These are phyloP conservation scores for Lagerstroemia speciosa DNA, from an alignment of 345 rosid genomes.

Conservation along the genomic window DNA sequence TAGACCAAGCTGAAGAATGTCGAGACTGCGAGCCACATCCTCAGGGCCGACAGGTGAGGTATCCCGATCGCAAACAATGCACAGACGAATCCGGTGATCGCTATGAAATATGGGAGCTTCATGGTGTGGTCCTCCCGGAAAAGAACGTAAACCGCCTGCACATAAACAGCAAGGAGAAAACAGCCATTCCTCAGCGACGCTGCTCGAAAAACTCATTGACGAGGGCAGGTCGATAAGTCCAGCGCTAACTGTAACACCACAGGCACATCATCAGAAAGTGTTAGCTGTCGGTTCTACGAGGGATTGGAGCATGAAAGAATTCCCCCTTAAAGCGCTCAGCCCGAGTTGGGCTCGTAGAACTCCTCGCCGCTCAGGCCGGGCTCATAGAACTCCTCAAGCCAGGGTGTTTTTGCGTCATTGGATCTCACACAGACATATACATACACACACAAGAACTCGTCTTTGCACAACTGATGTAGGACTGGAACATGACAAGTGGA, in stretches of 20 bases:
- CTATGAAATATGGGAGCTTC: slow-evolving; percentile 55
- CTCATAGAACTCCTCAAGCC: no score
- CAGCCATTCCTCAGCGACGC: background rate
- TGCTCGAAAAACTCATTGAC: background rate
- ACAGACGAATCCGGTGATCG: slow-evolving; percentile 42
- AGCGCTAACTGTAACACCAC: no score
- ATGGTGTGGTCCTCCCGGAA: slow-evolving; percentile 30
- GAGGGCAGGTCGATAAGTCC: background rate
- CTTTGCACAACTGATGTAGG: no score
- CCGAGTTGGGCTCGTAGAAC: no score
- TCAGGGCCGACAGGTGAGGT: slow-evolving; percentile 78
- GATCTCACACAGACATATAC: no score
- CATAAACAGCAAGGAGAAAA: background rate
- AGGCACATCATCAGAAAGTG: no score
- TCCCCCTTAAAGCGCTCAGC: no score
- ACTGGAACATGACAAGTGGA: background rate
- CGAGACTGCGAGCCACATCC: slow-evolving; percentile 78
- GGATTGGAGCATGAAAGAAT: no score
- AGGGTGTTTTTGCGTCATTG: no score
- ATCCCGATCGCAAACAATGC: slow-evolving; percentile 66
- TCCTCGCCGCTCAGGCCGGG: no score
- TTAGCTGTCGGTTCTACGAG: no score
- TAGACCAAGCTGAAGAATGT: slow-evolving; percentile 59
- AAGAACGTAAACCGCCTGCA: slow-evolving; percentile 55
- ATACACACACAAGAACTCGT: no score